Conservation (phyloP, 179 eudicot species). For the Corrigiola litoralis region DNA sequence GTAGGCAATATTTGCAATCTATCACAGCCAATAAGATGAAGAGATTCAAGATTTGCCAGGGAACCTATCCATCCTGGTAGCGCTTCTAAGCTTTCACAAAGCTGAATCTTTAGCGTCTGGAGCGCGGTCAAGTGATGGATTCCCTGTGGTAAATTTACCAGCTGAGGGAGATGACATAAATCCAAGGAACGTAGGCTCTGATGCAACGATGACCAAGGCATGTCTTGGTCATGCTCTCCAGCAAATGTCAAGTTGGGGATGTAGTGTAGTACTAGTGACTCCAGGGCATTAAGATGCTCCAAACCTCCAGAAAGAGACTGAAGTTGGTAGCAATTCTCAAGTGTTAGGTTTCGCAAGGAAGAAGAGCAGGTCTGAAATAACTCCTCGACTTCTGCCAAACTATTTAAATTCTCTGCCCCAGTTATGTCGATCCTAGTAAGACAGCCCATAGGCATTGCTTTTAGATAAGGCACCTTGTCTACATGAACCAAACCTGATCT, state of each 20-base stretch:
- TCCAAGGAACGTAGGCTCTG: constrained; percentile 11
- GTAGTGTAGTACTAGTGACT: not conserved
- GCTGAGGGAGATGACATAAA: constrained; percentile 10
- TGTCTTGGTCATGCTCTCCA: not conserved
- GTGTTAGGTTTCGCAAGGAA: constrained; percentile 7
- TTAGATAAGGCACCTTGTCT: too few relatives aligned
- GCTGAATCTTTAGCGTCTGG: not conserved
- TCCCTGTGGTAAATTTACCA: constrained; percentile 4
- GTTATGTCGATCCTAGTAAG: constrained; percentile 9
- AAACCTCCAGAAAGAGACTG: constrained; percentile 9
- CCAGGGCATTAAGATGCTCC: constrained; percentile 2
- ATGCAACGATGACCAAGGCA: not conserved
- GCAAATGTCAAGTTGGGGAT: constrained; percentile 5
- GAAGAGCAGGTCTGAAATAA: constrained; percentile 3
- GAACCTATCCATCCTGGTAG: constrained; percentile 3
- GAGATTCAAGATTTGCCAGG: not conserved
- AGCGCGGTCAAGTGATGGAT: constrained; percentile 8
- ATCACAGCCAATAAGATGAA: constrained; percentile 8
- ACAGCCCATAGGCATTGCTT: not conserved
- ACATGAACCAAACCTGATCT: too few relatives aligned
- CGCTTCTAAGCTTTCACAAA: not conserved
- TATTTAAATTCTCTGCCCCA: constrained; percentile 1
- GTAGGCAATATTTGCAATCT: not conserved
- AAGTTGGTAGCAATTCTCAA: constrained; percentile 7
- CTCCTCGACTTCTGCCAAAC: constrained; percentile 1